A percentile compares a stretch with the other conserved stretches of the same genome.
Conservation (phyloP, 2,329 filamentous ascomycete genomes). For the Neonectria hederae region DNA sequence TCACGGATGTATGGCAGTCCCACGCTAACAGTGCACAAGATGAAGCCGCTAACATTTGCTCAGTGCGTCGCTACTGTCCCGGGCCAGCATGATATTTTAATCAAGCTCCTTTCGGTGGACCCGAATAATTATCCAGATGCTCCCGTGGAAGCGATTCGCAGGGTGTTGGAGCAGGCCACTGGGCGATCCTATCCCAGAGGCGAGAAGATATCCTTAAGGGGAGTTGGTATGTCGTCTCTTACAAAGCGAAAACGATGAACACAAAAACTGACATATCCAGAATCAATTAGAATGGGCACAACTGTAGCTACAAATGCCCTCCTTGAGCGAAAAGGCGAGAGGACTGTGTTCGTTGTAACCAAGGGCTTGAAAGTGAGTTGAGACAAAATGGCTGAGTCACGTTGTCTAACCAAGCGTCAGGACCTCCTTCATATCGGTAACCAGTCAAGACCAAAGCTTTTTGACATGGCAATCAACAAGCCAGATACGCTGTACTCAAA, state of each 20-base stretch:
- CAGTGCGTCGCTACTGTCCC: conserved; percentile 81
- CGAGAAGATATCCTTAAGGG: conserved; percentile 61
- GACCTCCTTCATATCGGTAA: conserved; percentile 92
- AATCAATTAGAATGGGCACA: conserved; percentile 93
- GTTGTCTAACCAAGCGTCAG: conserved; percentile 36
- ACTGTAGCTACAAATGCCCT: conserved; percentile 93
- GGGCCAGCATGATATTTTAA: conserved; percentile 76
- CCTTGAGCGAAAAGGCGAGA: conserved; percentile 87
- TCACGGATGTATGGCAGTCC: conserved; percentile 69
- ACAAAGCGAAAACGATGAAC: neutral
- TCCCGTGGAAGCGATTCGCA: conserved; percentile 88
- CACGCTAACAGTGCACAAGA: neutral
- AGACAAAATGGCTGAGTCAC: rapidly evolving
- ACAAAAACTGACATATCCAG: conserved; percentile 77
- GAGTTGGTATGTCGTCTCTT: conserved; percentile 8
- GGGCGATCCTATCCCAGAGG: conserved; percentile 79
- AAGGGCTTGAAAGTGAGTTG: conserved; percentile 70
- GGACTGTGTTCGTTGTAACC: conserved; percentile 85
- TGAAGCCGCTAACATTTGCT: neutral
- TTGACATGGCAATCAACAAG: conserved; percentile 85
- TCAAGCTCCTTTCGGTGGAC: conserved; percentile 89
- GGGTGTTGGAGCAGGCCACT: conserved; percentile 80
- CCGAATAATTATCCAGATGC: conserved; percentile 90
- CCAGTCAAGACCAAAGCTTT: conserved; percentile 87
- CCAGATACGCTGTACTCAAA: conserved; percentile 85